Evolutionary conservation across 1,284 basidiomycete species (phyloP), one percentile per base, ranked within the genome.

Genomic region (Mycosarcoma maydis): DNA sequence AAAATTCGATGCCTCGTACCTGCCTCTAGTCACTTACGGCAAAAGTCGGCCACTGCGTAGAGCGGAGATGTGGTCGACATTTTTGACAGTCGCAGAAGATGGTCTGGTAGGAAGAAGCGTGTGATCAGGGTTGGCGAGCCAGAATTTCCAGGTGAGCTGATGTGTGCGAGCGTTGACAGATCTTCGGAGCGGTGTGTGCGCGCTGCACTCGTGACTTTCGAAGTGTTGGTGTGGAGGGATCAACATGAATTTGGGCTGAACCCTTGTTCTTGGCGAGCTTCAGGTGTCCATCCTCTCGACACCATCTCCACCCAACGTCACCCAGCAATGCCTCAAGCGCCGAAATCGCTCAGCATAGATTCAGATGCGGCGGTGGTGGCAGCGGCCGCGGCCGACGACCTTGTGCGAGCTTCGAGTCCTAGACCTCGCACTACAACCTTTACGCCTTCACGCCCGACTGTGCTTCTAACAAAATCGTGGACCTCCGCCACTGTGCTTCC

Each of bases 31-130:
- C 29, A 71, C 72, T 48, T 26, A 76, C 74, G 58, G 53, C 75
- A 77, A 40, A 77, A 77, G 59, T 77, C 75, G n/a, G 72, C 73
- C 39, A 68, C 65, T 14, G 60, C 60, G 37, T 72, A 72, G 39
- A 72, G 54, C 13, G 68, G 58, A 14, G 49, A 37, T 37, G 61
- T 19, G 38, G 54, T 23, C 29, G 42, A 40, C 51, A 39, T 45
- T 13, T 2, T 14, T 36, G n/a, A 4, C 13, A 13, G n/a, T 14
- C 23, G n/a, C n/a, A n/a, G n/a, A n/a, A n/a, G n/a, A n/a, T n/a
- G n/a, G n/a, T n/a, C n/a, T n/a, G n/a, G n/a, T n/a, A n/a, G n/a
- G n/a, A n/a, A n/a, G n/a, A n/a, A n/a, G n/a, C n/a, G n/a, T n/a
- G n/a, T n/a, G n/a, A n/a, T n/a, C n/a, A n/a, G n/a, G n/a, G n/a